Conservation (phyloP, 192 early-diverging fungal genomes). For the Phycomyces nitens region DNA sequence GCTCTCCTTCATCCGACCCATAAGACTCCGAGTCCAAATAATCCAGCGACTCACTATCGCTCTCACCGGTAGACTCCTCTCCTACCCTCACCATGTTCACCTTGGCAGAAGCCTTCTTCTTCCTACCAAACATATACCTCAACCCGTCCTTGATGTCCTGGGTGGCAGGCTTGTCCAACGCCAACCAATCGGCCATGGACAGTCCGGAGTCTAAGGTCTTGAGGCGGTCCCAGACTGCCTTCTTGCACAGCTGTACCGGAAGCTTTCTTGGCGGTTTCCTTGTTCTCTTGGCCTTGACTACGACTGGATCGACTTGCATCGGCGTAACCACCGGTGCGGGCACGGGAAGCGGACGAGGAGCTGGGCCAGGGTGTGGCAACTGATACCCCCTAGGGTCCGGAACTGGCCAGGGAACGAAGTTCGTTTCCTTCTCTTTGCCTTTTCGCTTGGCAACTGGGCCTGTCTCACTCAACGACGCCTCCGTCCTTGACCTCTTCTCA, state of each 20-base stretch:
- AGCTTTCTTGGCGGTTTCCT: not conserved
- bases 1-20: not conserved
- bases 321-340: no score
- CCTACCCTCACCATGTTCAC: not conserved
- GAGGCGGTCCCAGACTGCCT: not conserved
- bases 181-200: not conserved
- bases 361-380: no score
- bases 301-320: not conserved
- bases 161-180: not conserved
- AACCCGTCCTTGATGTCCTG: slow-evolving; percentile 4
- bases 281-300: not conserved
- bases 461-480: no score
- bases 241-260: not conserved
- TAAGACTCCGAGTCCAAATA: no score
- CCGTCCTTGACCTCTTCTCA: no score
- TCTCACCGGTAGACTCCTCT: not conserved
- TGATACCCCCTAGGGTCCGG: no score
- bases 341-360: no score
- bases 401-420: no score
- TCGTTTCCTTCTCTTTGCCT: no score
- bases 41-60: not conserved
- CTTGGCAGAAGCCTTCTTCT: not conserved
- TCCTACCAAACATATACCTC: not conserved
- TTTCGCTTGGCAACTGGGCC: no score
- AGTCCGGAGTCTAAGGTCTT: not conserved